Evolutionary conservation across 805 yeast species (phyloP).

Genomic region (Saccharomycopsis fermentans): DNA sequence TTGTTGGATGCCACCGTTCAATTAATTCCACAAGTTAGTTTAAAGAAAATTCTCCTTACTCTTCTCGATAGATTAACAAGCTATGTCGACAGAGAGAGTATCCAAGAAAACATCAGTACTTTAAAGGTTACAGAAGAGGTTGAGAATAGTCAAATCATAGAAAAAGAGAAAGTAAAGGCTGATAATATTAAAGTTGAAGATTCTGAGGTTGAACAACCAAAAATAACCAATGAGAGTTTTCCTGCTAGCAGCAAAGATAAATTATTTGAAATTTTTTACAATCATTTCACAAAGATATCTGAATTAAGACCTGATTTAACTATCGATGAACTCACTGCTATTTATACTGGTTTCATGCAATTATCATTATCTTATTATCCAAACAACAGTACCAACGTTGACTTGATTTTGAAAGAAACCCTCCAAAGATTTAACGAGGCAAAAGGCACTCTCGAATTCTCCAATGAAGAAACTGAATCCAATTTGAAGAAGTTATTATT

Average conservation of each 20-base stretch:
- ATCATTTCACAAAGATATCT: constrained; percentile 46
- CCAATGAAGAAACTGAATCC: constrained; percentile 25
- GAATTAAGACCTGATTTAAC: constrained; percentile 56
- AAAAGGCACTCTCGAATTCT: constrained; percentile 21
- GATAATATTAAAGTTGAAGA: constrained; percentile 14
- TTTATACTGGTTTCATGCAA: constrained; percentile 56
- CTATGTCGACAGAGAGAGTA: constrained; percentile 35
- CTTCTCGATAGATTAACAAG: constrained; percentile 62
- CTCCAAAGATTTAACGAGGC: constrained; percentile 29
- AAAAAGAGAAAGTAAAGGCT: constrained; percentile 12
- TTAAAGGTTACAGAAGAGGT: constrained; percentile 20
- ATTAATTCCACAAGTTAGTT: constrained; percentile 60
- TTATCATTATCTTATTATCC: constrained; percentile 62
- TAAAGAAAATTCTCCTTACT: constrained; percentile 55
- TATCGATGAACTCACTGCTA: constrained; percentile 49
- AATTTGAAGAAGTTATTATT: constrained; percentile 38
- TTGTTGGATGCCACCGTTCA: constrained; percentile 57
- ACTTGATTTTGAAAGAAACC: constrained; percentile 51
- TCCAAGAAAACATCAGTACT: constrained; percentile 19
- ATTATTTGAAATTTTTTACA: constrained; percentile 58
- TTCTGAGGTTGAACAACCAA: background rate
- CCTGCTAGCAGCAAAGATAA: constrained; percentile 4
- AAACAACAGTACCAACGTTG: constrained; percentile 46
- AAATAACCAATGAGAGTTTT: constrained; percentile 8
- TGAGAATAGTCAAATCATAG: constrained; percentile 10